Percentiles rank a stretch among this genome's conserved stretches.
phyloP scores from a whole-genome alignment of 495 filamentous ascomycete species.

The Penicillium bovifimosum region DNA sequence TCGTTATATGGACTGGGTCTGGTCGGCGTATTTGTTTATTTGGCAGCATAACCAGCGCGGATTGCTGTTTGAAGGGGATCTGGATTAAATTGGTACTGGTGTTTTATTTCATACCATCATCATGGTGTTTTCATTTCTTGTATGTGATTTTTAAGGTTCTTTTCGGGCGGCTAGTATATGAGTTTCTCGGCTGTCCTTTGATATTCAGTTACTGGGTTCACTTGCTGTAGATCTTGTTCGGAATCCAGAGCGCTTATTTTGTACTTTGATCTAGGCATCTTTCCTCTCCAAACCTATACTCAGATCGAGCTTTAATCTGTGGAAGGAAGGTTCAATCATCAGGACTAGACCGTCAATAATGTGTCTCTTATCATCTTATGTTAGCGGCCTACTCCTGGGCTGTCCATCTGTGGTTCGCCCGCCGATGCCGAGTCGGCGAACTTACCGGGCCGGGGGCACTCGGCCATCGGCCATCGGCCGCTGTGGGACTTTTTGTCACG shows the following conservation, averaged over 20 bases:
- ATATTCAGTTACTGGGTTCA: too few species aligned
- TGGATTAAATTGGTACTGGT: background rate
- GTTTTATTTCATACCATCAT: constrained; percentile 4
- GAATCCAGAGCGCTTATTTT: too few species aligned
- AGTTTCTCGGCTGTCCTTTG: background rate
- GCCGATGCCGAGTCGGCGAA: constrained; percentile 1
- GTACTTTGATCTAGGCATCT: background rate
- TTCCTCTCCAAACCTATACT: background rate
- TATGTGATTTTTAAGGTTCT: background rate
- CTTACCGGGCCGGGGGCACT: background rate
- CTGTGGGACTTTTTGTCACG: background rate
- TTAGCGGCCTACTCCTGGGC: too few species aligned
- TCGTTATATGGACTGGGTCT: background rate
- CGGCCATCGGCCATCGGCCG: background rate
- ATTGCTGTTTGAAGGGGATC: constrained; percentile 5
- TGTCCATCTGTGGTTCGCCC: too few species aligned
- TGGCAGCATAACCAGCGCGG: constrained; percentile 5
- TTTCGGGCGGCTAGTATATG: background rate
- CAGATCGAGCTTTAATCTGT: too few species aligned
- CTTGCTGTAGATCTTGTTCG: background rate
- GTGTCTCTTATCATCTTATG: too few species aligned
- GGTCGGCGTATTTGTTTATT: constrained; percentile 17
- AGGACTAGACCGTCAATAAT: too few species aligned
- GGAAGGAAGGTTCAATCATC: too few species aligned
- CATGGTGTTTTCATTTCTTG: constrained; percentile 6